A percentile compares a stretch with the other conserved stretches of the same genome.
Conservation (phyloP, 2,329 filamentous ascomycete species). For the Pyricularia pennisetigena region DNA sequence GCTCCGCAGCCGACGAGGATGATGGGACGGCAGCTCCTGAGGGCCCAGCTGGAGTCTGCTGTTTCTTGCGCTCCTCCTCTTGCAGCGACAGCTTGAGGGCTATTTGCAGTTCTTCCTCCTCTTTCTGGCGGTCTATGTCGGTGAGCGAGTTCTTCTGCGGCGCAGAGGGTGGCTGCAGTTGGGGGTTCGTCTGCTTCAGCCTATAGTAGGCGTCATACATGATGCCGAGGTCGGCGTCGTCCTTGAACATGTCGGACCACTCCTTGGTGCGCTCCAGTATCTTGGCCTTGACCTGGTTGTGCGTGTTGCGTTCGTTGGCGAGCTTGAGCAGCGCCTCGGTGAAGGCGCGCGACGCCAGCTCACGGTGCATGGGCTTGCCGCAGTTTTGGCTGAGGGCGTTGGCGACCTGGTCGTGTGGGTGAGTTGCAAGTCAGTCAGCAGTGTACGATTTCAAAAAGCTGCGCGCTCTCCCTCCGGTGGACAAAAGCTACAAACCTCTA, state of each 20-base stretch:
- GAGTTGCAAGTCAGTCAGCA: slow-evolving; percentile 8
- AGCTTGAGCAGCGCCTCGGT: slow-evolving; percentile 88
- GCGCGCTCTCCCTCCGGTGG: slow-evolving; percentile 4
- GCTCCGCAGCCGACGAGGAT: slow-evolving; percentile 17
- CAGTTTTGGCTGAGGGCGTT: slow-evolving; percentile 92
- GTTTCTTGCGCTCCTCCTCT: slow-evolving; percentile 62
- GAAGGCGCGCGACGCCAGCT: slow-evolving; percentile 83
- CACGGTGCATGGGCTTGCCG: slow-evolving; percentile 75
- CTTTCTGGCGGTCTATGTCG: slow-evolving; percentile 80
- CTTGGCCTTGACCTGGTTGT: slow-evolving; percentile 93
- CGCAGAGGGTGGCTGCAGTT: slow-evolving; percentile 82
- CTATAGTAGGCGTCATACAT: slow-evolving; percentile 94
- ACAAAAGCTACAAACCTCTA: slow-evolving; percentile 50
- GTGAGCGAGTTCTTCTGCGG: slow-evolving; percentile 90
- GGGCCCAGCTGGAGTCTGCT: slow-evolving; percentile 26
- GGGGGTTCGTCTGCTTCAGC: slow-evolving; percentile 77
- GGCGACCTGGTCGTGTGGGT: slow-evolving; percentile 51
- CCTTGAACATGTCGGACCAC: slow-evolving; percentile 90
- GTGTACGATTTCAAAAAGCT: not conserved
- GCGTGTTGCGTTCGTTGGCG: slow-evolving; percentile 89
- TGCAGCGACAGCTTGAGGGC: slow-evolving; percentile 86
- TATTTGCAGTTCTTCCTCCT: slow-evolving; percentile 96
- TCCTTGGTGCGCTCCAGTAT: slow-evolving; percentile 94
- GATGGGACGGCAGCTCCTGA: slow-evolving; percentile 20
- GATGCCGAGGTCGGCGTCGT: slow-evolving; percentile 84